Base-by-base conservation (phyloP, 345 rosid species). In the Arabidopsis suecica region DNA sequence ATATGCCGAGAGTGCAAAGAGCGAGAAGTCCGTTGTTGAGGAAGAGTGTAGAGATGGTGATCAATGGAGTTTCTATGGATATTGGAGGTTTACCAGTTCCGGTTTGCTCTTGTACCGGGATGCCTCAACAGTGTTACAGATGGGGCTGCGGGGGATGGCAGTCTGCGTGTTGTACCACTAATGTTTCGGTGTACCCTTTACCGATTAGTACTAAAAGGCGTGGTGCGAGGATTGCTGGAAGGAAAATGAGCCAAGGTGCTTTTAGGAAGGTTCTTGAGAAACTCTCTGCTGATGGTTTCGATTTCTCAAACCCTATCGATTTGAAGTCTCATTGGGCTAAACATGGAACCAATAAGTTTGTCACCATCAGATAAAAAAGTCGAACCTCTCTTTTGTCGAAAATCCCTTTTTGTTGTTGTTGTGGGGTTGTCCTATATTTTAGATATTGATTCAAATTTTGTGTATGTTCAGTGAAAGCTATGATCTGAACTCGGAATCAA, bases 101-200 rank as follows among this genome's bases (percentile, higher is more conserved):
- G 0, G 90, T 89, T 22, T 94, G 98, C 82, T 86, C 98, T 0
- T 93, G 98, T 73, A 93, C 98, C 23, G 96, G 97, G 63, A 47
- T 75, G 44, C 81, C 96, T 25, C 96, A 87, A 73, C 97, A 86
- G 58, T 91, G 97, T 40, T 93, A 93, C 63, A 81, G 97, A 34
- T 93, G 98, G 97, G 97, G 98, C 11, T 89, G 96, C 56, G 98
- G 98, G 3, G 98, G 98, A 61, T 93, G 98, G 98, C 98, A 93
- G 67, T 93, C 98, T 0, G 93, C 96, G 1, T 93, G 97, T 44
- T 93, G 98, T 69, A 93, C 97, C 0, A 91, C 97, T 0, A 88
- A 87, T 77, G 87, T 93, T 9, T 93, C 98, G 3, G 84, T 89
- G 85, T 88, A 89, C 40, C 98, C 98, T 36, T 77, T 93, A 81